Percentiles rank a stretch among this genome's conserved stretches.
phyloP scores from a whole-genome alignment of 2,329 filamentous ascomycete genomes.

The Penicillium crustosum region DNA sequence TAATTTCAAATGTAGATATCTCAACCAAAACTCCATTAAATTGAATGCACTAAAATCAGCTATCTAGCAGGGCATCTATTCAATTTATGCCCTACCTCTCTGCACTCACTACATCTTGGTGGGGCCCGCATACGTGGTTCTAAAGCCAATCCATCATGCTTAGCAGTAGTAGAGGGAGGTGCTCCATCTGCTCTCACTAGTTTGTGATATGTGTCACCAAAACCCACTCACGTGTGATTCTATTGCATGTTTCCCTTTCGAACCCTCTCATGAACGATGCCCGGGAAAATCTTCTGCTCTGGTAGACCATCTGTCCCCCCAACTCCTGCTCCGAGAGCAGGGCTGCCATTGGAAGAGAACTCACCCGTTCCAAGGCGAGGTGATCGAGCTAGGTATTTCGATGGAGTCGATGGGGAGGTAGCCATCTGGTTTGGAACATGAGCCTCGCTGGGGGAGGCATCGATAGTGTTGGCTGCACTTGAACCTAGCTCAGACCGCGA shows the following conservation, averaged over 20 bases:
- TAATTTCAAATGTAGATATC: too few species aligned
- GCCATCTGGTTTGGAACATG: neutral
- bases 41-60: too few species aligned
- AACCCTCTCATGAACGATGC: conserved; percentile 42
- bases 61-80: too few species aligned
- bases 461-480: neutral
- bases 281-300: conserved; percentile 46
- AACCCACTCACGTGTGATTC: neutral
- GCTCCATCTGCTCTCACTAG: too few species aligned
- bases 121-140: too few species aligned
- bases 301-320: conserved; percentile 21
- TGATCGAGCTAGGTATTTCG: conserved; percentile 7
- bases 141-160: too few species aligned
- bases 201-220: neutral
- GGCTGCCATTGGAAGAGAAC: conserved; percentile 4
- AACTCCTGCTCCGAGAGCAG: conserved; percentile 7
- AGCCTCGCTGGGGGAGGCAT: neutral
- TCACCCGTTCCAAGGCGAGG: conserved; percentile 10
- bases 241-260: conserved; percentile 28
- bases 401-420: conserved; percentile 2
- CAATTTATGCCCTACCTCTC: too few species aligned
- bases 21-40: too few species aligned
- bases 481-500: neutral
- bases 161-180: too few species aligned
- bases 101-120: too few species aligned